Conservation (phyloP, 1,284 basidiomycete species). For the Dichomitus squalens region DNA sequence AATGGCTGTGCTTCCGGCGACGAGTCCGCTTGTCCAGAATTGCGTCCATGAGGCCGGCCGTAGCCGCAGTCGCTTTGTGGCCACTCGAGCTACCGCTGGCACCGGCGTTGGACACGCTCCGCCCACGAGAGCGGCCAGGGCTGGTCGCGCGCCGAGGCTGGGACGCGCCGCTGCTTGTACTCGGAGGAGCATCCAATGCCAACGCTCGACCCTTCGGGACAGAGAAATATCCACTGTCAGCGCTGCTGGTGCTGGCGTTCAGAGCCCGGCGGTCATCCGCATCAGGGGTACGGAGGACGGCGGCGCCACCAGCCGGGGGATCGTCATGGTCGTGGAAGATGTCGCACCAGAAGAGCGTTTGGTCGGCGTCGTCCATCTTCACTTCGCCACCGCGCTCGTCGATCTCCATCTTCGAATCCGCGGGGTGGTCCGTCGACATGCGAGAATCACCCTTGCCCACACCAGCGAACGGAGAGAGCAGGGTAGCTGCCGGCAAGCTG, state of each 20-base stretch:
- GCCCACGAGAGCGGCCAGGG: conserved; percentile 7
- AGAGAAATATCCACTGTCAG: not conserved
- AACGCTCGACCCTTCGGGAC: not conserved
- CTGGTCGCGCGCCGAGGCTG: conserved; percentile 6
- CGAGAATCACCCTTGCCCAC: not conserved
- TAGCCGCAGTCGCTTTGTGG: conserved; percentile 12
- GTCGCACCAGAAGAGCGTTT: not conserved
- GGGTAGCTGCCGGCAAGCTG: not conserved
- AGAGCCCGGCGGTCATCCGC: not conserved
- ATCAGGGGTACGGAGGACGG: not conserved
- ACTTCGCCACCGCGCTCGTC: not conserved
- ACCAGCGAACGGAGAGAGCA: not conserved
- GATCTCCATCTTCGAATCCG: conserved; percentile 3
- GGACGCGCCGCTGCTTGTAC: not conserved
- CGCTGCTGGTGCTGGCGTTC: conserved; percentile 4
- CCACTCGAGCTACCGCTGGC: conserved; percentile 15
- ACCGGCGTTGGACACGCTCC: conserved; percentile 15
- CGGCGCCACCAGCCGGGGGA: too few relatives aligned
- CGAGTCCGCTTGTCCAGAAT: conserved; percentile 25
- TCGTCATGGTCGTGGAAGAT: not conserved
- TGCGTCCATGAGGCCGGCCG: conserved; percentile 32
- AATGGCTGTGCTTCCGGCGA: conserved; percentile 21
- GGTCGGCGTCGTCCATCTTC: not conserved
- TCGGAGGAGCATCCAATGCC: too few relatives aligned
- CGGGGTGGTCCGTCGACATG: not conserved